Evolutionary conservation across 805 yeast genomes (phyloP), one percentile per base, ranked within the genome.

Genomic region (Scheffersomyces lignosus): DNA sequence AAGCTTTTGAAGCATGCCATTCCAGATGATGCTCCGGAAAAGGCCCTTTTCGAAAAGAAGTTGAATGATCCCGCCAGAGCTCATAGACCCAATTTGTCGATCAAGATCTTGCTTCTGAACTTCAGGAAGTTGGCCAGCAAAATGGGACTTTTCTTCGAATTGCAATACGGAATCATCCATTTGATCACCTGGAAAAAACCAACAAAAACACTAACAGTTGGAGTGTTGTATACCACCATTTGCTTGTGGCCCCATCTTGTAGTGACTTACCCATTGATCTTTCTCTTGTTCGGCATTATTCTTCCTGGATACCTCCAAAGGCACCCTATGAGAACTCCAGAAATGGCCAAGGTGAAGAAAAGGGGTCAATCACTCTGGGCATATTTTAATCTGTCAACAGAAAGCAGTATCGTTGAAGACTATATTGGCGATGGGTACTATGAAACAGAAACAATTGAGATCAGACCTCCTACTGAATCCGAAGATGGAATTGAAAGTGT

Each of bases 181-280:
- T 53, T 85, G 1, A 40, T 87, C 16, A 75, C 86, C 4, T 90
- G 97, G 97, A 77, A 80, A 41, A 68, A 72, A 18, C 90, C 95
- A 0, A 68, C 85, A 0, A 73, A 78, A 43, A 89, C 96, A 0
- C 45, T 89, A 4, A 66, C 83, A 0, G 54, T 67, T 15, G 59
- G 87, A 36, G 63, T 82, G 4, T 43, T 79, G 1, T 81, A 83
- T 45, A 81, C 96, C 0, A 70, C 79, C 41, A 64, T 81, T 1
- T 84, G 93, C 49, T 58, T 82, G 24, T 75, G 84, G 63, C 96
- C 96, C 0, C 80, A 80, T 53, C 58, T 84, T 33, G 64, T 87
- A 9, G 58, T 84, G 26, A 70, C 80, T 1, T 67, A 81, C 22
- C 96, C 96, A 0, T 48, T 83, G 25, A 41, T 83, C 2, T 70